phyloP scores from a whole-genome alignment of 805 yeast genomes.

The Saccharomyces kudriavzevii region DNA sequence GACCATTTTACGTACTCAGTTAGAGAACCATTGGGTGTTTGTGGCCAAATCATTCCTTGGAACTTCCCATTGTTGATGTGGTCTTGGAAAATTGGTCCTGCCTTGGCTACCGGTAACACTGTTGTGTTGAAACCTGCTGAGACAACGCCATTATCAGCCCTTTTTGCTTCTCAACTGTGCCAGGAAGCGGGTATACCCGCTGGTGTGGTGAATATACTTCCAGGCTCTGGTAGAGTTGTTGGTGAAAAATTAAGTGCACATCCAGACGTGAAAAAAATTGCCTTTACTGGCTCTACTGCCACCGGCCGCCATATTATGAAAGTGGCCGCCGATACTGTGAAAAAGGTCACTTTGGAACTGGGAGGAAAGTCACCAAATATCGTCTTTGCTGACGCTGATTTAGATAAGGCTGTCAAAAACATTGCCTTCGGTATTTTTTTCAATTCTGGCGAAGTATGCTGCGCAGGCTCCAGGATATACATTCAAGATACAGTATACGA shows the following conservation, averaged over 20 bases:
- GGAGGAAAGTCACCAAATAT: constrained; percentile 91
- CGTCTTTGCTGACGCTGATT: constrained; percentile 68
- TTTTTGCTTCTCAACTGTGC: constrained; percentile 54
- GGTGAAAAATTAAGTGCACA: constrained; percentile 66
- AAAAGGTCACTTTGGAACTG: constrained; percentile 74
- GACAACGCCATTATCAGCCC: constrained; percentile 76
- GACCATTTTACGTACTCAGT: constrained; percentile 57
- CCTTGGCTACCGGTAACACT: constrained; percentile 78
- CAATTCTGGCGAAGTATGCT: constrained; percentile 90
- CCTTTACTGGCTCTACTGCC: constrained; percentile 85
- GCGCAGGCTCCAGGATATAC: constrained; percentile 85
- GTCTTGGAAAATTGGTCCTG: constrained; percentile 84
- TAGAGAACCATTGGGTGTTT: constrained; percentile 82
- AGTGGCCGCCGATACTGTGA: constrained; percentile 62
- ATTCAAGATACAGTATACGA: constrained; percentile 70
- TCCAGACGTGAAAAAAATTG: constrained; percentile 65
- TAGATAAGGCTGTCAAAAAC: constrained; percentile 55
- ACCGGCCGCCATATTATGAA: constrained; percentile 70
- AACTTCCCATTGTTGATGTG: constrained; percentile 85
- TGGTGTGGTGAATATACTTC: constrained; percentile 72
- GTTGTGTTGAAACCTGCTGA: constrained; percentile 82
- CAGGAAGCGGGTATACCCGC: constrained; percentile 75
- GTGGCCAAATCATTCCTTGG: constrained; percentile 89
- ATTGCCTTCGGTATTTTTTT: constrained; percentile 70
- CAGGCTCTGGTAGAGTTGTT: constrained; percentile 71